phyloP scores from a whole-genome alignment of 1,284 basidiomycete genomes.

The Tylopilus sp. region DNA sequence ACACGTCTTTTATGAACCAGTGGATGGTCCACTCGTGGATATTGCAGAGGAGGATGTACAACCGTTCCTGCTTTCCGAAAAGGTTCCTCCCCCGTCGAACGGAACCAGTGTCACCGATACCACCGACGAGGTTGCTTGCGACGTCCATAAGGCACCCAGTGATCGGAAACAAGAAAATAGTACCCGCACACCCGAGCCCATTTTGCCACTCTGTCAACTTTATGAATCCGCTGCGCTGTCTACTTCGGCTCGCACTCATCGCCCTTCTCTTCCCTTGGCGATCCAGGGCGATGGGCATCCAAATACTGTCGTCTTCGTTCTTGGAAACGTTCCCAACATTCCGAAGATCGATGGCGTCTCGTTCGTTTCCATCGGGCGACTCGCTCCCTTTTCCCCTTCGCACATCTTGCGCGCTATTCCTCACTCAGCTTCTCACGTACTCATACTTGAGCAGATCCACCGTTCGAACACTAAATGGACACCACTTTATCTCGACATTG shows the following conservation, averaged over 20 bases:
- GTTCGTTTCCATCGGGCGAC: conserved; percentile 66
- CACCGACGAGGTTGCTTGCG: conserved; percentile 19
- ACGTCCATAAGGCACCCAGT: not conserved
- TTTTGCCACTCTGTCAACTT: conserved; percentile 41
- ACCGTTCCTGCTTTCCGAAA: conserved; percentile 52
- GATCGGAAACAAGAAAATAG: conserved; percentile 10
- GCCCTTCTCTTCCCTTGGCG: conserved; percentile 53
- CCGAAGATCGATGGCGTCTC: conserved; percentile 54
- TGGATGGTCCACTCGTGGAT: conserved; percentile 42
- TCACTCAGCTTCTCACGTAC: conserved; percentile 59
- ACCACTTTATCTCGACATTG: conserved; percentile 80
- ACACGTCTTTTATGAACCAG: conserved; percentile 66
- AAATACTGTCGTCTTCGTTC: conserved; percentile 64
- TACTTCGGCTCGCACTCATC: conserved; percentile 57
- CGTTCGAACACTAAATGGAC: conserved; percentile 83
- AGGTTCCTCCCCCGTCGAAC: conserved; percentile 19
- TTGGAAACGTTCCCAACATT: conserved; percentile 53
- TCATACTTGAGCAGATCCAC: conserved; percentile 81
- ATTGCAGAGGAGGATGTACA: conserved; percentile 54
- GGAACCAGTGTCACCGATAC: conserved; percentile 30
- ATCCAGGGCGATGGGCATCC: conserved; percentile 48
- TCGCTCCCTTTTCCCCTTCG: conserved; percentile 69
- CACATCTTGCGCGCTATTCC: conserved; percentile 65
- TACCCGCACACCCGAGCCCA: conserved; percentile 11
- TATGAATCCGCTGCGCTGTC: conserved; percentile 63